Conservation (phyloP, 208 protist species). For the Trypanosoma theileri region DNA sequence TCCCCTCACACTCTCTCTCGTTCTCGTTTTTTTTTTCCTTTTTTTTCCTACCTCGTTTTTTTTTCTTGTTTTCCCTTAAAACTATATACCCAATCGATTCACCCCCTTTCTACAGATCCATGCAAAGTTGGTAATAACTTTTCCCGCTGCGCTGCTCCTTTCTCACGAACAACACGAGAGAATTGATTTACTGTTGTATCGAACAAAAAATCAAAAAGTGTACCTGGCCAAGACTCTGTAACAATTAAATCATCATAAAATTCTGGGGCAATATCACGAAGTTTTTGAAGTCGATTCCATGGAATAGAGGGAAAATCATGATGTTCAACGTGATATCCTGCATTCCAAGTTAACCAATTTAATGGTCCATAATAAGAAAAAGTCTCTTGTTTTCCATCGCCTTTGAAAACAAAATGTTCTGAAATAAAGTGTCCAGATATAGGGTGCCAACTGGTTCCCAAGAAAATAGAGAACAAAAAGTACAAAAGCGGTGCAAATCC, state of each 20-base stretch:
- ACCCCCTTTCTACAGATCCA: slow-evolving; percentile 21
- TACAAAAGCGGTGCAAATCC: slow-evolving; percentile 74
- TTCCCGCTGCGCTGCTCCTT: slow-evolving; percentile 41
- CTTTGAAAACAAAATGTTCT: slow-evolving; percentile 92
- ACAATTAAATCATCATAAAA: slow-evolving; percentile 88
- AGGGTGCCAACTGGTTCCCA: slow-evolving; percentile 89
- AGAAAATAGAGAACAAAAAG: slow-evolving; percentile 70
- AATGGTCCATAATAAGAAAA: slow-evolving; percentile 96
- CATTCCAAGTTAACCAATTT: slow-evolving; percentile 92
- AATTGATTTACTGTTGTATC: slow-evolving; percentile 62
- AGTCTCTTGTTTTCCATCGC: slow-evolving; percentile 87
- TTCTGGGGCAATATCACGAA: slow-evolving; percentile 91
- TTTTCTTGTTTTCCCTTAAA: neutral
- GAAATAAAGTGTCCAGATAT: slow-evolving; percentile 91
- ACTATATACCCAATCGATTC: neutral
- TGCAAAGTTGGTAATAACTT: slow-evolving; percentile 51
- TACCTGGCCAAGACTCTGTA: slow-evolving; percentile 77
- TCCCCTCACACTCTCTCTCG: slow-evolving; percentile 43
- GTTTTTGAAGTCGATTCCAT: slow-evolving; percentile 78
- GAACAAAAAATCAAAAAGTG: slow-evolving; percentile 84
- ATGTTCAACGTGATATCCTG: slow-evolving; percentile 97
- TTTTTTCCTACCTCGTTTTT: neutral
- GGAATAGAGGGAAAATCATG: slow-evolving; percentile 97
- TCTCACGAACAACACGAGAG: slow-evolving; percentile 79
- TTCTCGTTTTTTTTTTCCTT: slow-evolving; percentile 15